Evolutionary conservation across 257 asterid species (phyloP).

Genomic region (Paulownia fortunei): DNA sequence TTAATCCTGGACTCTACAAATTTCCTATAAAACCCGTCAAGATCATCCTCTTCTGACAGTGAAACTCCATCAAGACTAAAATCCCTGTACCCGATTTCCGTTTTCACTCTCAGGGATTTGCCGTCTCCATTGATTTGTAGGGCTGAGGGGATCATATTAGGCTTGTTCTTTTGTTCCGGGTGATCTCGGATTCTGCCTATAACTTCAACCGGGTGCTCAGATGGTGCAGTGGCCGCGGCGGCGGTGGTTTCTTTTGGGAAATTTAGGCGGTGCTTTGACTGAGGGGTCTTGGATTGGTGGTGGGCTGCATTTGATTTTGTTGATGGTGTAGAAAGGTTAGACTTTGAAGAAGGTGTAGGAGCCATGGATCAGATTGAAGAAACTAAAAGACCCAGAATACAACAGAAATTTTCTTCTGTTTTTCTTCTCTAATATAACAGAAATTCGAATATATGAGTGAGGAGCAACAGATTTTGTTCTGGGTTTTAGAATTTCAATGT

Average conservation of each 20-base stretch:
- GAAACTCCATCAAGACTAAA: slow-evolving; percentile 87
- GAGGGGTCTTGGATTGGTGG: slow-evolving; percentile 69
- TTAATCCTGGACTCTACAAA: slow-evolving; percentile 78
- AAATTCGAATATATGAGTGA: background rate
- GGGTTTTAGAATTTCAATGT: slow-evolving; percentile 8
- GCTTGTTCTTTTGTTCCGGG: slow-evolving; percentile 63
- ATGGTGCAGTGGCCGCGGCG: slow-evolving; percentile 35
- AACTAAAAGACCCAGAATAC: slow-evolving; percentile 11
- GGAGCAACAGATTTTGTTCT: background rate
- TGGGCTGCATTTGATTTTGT: slow-evolving; percentile 46
- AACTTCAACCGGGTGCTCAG: slow-evolving; percentile 95
- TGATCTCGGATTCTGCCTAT: slow-evolving; percentile 79
- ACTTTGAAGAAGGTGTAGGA: slow-evolving; percentile 32
- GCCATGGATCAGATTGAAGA: slow-evolving; percentile 23
- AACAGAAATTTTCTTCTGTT: background rate
- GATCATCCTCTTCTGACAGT: slow-evolving; percentile 74
- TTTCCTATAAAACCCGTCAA: slow-evolving; percentile 73
- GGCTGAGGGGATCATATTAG: slow-evolving; percentile 35
- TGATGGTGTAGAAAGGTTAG: slow-evolving; percentile 58
- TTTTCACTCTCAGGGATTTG: slow-evolving; percentile 67
- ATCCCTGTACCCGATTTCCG: slow-evolving; percentile 84
- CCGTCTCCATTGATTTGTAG: slow-evolving; percentile 58
- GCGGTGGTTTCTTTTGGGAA: slow-evolving; percentile 47
- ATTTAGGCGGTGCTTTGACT: slow-evolving; percentile 62
- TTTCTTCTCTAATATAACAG: background rate